Conservation (phyloP, 768 basidiomycete species). For the Lentinus tigrinus region DNA sequence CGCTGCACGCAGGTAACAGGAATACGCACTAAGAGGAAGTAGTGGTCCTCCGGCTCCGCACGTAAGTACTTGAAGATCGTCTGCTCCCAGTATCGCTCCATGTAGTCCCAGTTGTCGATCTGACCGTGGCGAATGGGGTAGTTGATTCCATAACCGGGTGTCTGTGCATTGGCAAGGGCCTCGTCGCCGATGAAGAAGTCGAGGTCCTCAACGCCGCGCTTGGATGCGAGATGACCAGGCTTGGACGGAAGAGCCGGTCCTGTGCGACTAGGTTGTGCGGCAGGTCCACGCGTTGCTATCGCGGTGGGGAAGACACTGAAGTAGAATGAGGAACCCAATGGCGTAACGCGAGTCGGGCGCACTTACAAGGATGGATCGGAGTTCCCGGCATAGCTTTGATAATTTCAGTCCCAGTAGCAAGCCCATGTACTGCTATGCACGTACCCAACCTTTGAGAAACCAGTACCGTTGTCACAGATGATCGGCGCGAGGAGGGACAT, state of each 20-base stretch:
- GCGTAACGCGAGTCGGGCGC: background rate
- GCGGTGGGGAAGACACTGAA: conserved; percentile 94
- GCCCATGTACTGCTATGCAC: conserved; percentile 24
- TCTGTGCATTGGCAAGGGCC: conserved; percentile 93
- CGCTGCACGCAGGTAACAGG: background rate
- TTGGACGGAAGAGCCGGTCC: conserved; percentile 81
- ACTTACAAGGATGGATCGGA: conserved; percentile 97
- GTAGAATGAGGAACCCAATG: background rate
- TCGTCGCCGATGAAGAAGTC: conserved; percentile 99
- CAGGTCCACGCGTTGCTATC: conserved; percentile 84
- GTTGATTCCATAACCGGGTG: conserved; percentile 88
- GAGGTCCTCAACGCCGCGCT: conserved; percentile 96
- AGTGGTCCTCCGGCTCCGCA: conserved; percentile 98
- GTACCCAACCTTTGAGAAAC: conserved; percentile 95
- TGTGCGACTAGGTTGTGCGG: conserved; percentile 54
- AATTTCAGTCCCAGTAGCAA: background rate
- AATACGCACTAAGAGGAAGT: conserved; percentile 86
- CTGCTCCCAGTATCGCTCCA: conserved; percentile 99
- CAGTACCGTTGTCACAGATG: conserved; percentile 97
- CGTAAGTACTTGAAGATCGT: conserved; percentile 99
- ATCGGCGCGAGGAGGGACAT: conserved; percentile 92
- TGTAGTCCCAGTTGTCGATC: conserved; percentile 98
- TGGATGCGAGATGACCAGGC: conserved; percentile 90
- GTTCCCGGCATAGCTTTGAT: conserved; percentile 88
- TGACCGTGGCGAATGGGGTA: conserved; percentile 97